phyloP scores from a whole-genome alignment of 148 eudicot genomes.

The Dysphania ambrosioides region DNA sequence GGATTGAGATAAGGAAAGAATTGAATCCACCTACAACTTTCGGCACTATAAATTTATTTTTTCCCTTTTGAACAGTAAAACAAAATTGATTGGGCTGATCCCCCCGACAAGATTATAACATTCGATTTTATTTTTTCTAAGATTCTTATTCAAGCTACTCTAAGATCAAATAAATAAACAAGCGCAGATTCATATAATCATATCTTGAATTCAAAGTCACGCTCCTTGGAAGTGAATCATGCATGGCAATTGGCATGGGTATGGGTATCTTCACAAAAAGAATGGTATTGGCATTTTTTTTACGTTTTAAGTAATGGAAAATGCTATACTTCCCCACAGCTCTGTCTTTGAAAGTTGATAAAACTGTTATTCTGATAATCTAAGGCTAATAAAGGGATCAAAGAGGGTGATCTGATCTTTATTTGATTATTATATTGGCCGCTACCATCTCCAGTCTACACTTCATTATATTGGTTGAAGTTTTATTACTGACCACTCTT shows the following conservation, averaged over 20 bases:
- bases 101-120: slow-evolving; percentile 33
- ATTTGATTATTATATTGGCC: background rate
- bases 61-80: background rate
- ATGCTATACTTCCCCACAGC: background rate
- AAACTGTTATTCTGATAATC: background rate
- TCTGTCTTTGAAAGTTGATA: background rate
- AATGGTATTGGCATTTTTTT: background rate
- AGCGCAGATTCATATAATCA: slow-evolving; percentile 22
- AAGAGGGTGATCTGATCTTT: background rate
- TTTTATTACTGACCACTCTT: too few relatives aligned
- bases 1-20: slow-evolving; percentile 26
- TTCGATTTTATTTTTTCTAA: slow-evolving; percentile 12
- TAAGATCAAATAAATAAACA: background rate
- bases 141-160: slow-evolving; percentile 25
- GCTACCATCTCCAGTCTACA: background rate
- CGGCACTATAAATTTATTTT: slow-evolving; percentile 22
- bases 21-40: slow-evolving; percentile 27
- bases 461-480: background rate
- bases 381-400: background rate
- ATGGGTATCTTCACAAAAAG: background rate
- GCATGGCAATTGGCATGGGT: too few relatives aligned
- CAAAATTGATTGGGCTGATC: slow-evolving; percentile 22
- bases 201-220: slow-evolving; percentile 3
- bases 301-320: background rate
- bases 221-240: slow-evolving; percentile 16